Conservation (phyloP, 2,329 filamentous ascomycete genomes). For the Colletotrichum sp. region DNA sequence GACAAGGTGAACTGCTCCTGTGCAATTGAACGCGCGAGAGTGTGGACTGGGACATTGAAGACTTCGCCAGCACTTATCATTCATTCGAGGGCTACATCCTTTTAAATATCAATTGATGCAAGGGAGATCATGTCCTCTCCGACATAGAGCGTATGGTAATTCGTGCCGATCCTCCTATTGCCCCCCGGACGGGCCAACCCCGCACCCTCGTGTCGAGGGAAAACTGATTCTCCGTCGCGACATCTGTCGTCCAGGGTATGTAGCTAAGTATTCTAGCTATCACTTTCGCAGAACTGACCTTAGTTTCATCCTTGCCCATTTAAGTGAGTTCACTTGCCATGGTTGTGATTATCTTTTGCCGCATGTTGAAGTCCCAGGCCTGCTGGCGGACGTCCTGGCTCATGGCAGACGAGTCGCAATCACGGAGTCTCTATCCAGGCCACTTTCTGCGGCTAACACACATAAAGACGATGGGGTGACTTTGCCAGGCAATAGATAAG, state of each 20-base stretch:
- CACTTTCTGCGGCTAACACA: too few species aligned
- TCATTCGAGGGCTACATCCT: too few species aligned
- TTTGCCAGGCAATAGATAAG: too few species aligned
- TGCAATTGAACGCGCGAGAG: neutral
- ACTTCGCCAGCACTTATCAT: neutral
- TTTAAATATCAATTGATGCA: too few species aligned
- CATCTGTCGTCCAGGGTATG: rapidly evolving
- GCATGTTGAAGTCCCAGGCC: neutral
- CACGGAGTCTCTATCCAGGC: too few species aligned
- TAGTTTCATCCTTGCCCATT: rapidly evolving
- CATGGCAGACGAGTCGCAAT: too few species aligned
- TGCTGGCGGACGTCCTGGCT: too few species aligned
- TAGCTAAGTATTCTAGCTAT: rapidly evolving
- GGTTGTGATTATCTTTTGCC: rapidly evolving
- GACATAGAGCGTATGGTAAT: too few species aligned
- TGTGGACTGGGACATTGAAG: rapidly evolving
- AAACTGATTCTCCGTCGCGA: neutral
- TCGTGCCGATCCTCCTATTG: neutral
- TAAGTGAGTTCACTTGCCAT: neutral
- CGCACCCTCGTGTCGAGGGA: neutral
- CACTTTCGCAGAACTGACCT: rapidly evolving
- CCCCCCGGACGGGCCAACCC: neutral
- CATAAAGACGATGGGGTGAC: too few species aligned
- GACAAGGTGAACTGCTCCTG: rapidly evolving
- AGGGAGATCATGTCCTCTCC: too few species aligned